Percentiles rank a stretch among this genome's conserved stretches.
Conservation (phyloP, 2,329 filamentous ascomycete genomes). For the Xylaria polymorpha region DNA sequence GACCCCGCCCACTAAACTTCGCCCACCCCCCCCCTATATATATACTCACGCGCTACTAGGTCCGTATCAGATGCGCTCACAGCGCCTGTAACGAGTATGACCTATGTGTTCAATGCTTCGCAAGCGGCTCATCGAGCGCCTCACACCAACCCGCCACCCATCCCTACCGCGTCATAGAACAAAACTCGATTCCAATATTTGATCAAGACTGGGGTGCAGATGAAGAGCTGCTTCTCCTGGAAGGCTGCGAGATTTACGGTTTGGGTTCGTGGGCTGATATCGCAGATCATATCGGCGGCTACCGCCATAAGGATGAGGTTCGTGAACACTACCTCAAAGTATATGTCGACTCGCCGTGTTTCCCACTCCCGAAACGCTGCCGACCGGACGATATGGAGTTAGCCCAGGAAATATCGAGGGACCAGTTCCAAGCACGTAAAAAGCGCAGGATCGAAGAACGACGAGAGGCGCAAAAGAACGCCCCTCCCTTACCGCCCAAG, state of each 20-base stretch:
- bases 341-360: slow-evolving; percentile 84
- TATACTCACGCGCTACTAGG: slow-evolving; percentile 61
- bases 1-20: neutral
- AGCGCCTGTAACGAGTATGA: slow-evolving; percentile 91
- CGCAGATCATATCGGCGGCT: slow-evolving; percentile 96
- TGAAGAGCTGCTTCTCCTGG: slow-evolving; percentile 91
- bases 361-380: slow-evolving; percentile 88
- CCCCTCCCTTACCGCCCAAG: slow-evolving; percentile 85
- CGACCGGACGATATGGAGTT: slow-evolving; percentile 84
- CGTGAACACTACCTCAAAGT: slow-evolving; percentile 91
- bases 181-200: slow-evolving; percentile 98
- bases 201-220: slow-evolving; percentile 96
- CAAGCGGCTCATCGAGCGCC: slow-evolving; percentile 81
- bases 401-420: slow-evolving; percentile 82
- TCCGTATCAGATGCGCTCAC: slow-evolving; percentile 93
- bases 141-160: slow-evolving; percentile 89
- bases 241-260: slow-evolving; percentile 96
- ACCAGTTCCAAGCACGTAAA: slow-evolving; percentile 93
- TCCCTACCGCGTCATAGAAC: slow-evolving; percentile 93
- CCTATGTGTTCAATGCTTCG: slow-evolving; percentile 94
- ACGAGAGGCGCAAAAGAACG: slow-evolving; percentile 86
- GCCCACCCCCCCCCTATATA: neutral
- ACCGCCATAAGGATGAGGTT: slow-evolving; percentile 93
- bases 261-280: slow-evolving; percentile 98
- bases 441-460: slow-evolving; percentile 93